Evolutionary conservation across 2,329 filamentous ascomycete species (phyloP).

Genomic region (Fusarium subtropicale): DNA sequence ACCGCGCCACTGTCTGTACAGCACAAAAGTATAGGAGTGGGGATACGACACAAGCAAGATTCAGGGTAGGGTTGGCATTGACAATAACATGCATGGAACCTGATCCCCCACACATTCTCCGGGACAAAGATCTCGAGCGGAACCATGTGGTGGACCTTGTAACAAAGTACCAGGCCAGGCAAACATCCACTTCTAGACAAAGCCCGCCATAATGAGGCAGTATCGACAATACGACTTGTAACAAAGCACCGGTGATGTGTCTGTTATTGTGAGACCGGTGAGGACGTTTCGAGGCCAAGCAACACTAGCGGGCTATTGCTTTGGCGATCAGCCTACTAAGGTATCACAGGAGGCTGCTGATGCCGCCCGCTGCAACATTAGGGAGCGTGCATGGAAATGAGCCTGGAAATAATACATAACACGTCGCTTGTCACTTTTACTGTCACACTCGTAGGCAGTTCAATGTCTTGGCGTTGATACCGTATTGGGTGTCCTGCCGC

Average conservation of each 20-base stretch:
- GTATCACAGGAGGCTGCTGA: slow-evolving; percentile 17
- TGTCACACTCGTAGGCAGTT: background rate
- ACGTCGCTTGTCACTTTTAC: slow-evolving; percentile 22
- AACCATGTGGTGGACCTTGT: slow-evolving; percentile 7
- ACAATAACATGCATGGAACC: slow-evolving; percentile 29
- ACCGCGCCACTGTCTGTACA: background rate
- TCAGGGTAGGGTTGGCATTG: slow-evolving; percentile 36
- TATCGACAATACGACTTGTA: slow-evolving; percentile 17
- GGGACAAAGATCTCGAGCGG: slow-evolving; percentile 25
- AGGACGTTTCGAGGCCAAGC: background rate
- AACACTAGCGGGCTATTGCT: background rate
- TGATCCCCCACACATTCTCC: slow-evolving; percentile 36
- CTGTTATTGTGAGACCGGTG: background rate
- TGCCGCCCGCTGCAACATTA: slow-evolving; percentile 11
- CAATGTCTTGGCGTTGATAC: slow-evolving; percentile 27
- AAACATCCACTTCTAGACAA: background rate
- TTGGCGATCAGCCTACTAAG: slow-evolving; percentile 10
- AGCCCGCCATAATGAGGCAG: background rate
- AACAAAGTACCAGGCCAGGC: background rate
- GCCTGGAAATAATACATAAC: slow-evolving; percentile 37
- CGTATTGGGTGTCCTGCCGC: slow-evolving; percentile 25
- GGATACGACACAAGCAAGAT: slow-evolving; percentile 11
- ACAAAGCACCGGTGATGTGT: slow-evolving; percentile 9
- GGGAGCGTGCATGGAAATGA: slow-evolving; percentile 38
- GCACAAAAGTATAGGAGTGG: slow-evolving; percentile 1